Percentiles rank a stretch among this genome's conserved stretches.
phyloP scores from a whole-genome alignment of 2,329 filamentous ascomycete genomes.

The Calonectria pseudoreteaudii region DNA sequence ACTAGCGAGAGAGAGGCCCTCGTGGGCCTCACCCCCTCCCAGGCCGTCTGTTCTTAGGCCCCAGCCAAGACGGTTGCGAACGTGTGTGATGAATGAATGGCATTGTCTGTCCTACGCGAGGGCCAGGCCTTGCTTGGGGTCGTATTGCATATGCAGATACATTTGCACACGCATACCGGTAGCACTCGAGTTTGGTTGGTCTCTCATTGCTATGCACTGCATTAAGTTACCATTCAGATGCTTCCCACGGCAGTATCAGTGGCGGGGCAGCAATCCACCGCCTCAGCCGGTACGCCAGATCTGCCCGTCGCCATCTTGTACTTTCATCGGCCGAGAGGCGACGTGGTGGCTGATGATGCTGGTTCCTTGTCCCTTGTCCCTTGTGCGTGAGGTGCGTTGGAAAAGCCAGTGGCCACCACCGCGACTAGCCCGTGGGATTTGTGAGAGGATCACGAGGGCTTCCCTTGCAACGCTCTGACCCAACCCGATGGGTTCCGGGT shows the following conservation, averaged over 20 bases:
- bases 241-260: background rate
- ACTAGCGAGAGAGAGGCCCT: constrained; percentile 29
- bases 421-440: constrained; percentile 17
- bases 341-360: background rate
- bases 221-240: constrained; percentile 1
- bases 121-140: constrained; percentile 41
- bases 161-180: constrained; percentile 39
- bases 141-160: constrained; percentile 42
- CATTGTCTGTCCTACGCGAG: constrained; percentile 41
- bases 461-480: constrained; percentile 39
- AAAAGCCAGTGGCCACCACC: constrained; percentile 45
- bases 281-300: background rate
- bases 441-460: constrained; percentile 41
- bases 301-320: constrained; percentile 10
- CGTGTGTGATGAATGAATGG: constrained; percentile 43
- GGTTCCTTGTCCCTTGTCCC: background rate
- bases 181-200: constrained; percentile 8
- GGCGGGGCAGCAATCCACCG: constrained; percentile 1
- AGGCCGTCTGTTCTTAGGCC: constrained; percentile 24
- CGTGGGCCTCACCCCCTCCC: constrained; percentile 22
- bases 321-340: constrained; percentile 16
- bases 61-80: constrained; percentile 41
- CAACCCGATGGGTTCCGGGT: constrained; percentile 43
- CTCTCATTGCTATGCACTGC: background rate
- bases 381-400: constrained; percentile 32